Percentiles rank a stretch among this genome's conserved stretches.
Conservation (phyloP, 768 basidiomycete species). For the Podaxis sp. region DNA sequence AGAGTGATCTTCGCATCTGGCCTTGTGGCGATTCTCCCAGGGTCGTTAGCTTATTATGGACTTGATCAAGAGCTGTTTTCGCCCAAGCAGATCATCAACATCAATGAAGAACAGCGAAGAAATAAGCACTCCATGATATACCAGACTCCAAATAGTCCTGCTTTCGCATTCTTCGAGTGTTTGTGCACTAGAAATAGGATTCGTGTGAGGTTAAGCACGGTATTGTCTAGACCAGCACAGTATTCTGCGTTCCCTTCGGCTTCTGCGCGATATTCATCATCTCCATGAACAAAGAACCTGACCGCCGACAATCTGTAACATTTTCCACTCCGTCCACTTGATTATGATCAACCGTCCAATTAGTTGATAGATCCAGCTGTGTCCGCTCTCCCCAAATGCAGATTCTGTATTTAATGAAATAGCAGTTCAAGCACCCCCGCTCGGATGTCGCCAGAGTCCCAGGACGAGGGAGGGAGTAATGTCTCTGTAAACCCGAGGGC, state of each 20-base stretch:
- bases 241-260: not conserved
- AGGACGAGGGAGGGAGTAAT: no score
- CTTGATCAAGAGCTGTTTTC: not conserved
- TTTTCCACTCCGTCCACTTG: not conserved
- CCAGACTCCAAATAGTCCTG: no score
- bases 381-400: not conserved
- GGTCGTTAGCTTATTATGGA: not conserved
- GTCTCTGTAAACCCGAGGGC: no score
- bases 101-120: not conserved
- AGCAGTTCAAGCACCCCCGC: not conserved
- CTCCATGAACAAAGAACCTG: not conserved
- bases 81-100: not conserved
- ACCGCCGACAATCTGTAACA: not conserved
- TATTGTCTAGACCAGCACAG: not conserved
- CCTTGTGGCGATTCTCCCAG: not conserved
- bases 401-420: not conserved
- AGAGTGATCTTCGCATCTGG: not conserved
- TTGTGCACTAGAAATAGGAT: not conserved
- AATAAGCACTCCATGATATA: not conserved
- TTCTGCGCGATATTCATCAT: not conserved
- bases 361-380: not conserved
- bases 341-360: not conserved
- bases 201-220: not conserved
- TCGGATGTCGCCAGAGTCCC: no score
- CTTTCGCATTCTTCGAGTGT: no score